Evolutionary conservation across 495 filamentous ascomycete genomes (phyloP), one percentile per base, ranked within the genome.

Genomic region (Tuber aestivum): DNA sequence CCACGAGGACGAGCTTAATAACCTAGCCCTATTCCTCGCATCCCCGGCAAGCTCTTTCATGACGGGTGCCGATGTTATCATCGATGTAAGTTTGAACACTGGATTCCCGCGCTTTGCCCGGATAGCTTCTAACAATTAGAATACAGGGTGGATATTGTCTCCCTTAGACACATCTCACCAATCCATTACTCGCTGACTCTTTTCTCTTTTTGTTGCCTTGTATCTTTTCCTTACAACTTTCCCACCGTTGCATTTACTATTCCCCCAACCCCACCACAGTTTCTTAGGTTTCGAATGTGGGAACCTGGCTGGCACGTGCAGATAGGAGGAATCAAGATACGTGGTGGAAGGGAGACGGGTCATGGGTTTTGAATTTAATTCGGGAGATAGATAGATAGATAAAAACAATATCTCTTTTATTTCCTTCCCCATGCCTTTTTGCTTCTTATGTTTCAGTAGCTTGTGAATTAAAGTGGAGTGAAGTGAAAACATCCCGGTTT

Each of bases 21-120:
- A 90, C 27, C 86, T 94, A 40, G 91, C 93, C 48, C 90, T 95
- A 61, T 92, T 92, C 84, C 85, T 97, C 72, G 90, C 90, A 2
- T 92, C 91, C 56, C 90, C 93, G 76, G 90, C 91, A 6, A 90
- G 88, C 35, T 84, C 86, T 32, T 97, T 92, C 85, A 91, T 94
- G 86, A 96, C 92, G 38, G 94, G 93, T 35, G 85, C 88, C 74
- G 91, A 95, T 85, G 87, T 94, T 79, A 87, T 92, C 76, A 91
- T 91, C 72, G 91, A 94, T 83, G 92, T 89, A 80, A 87, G 89
- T 74, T 88, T 10, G 4, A 32, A 10, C 10, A 27, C 10, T 27
- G 12, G 2, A 61, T 86, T 81, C 86, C 86, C 35, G 41, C 3
- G 20, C 41, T 21, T 48, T 14, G 14, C 61, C 70, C 42, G 23